A percentile compares a stretch with the other conserved stretches of the same genome.
phyloP scores from a whole-genome alignment of 2,329 filamentous ascomycete species.

The Penicillium sp. region DNA sequence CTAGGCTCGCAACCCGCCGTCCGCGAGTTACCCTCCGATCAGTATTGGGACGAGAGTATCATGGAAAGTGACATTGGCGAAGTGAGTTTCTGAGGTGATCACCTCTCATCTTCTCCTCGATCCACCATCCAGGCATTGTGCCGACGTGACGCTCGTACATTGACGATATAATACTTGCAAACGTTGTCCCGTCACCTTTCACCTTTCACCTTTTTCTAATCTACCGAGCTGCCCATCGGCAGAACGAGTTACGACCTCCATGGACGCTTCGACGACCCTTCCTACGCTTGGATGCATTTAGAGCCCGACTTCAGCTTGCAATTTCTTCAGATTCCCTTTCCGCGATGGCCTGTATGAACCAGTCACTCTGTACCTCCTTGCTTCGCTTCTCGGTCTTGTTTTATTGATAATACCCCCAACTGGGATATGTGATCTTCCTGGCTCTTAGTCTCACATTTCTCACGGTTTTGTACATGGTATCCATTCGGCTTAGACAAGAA shows the following conservation, averaged over 20 bases:
- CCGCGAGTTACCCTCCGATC: constrained; percentile 27
- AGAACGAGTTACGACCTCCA: constrained; percentile 19
- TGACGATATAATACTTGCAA: no score
- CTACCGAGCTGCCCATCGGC: constrained; percentile 3
- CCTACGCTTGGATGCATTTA: constrained; percentile 21
- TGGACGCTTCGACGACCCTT: constrained; percentile 18
- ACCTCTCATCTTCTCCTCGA: constrained; percentile 1
- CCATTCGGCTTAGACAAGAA: no score
- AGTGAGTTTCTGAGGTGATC: constrained; percentile 36
- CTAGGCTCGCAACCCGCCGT: constrained; percentile 31
- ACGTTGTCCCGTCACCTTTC: no score
- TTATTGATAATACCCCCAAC: constrained; percentile 32
- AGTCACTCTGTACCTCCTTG: constrained; percentile 7
- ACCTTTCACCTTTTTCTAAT: not conserved
- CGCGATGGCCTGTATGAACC: constrained; percentile 18
- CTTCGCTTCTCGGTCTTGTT: constrained; percentile 29
- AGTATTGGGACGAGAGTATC: constrained; percentile 40
- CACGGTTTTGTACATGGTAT: constrained; percentile 13
- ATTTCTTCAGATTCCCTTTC: constrained; percentile 9
- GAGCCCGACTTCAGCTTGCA: constrained; percentile 6
- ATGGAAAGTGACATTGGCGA: constrained; percentile 42
- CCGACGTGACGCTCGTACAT: no score
- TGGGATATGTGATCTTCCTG: constrained; percentile 5
- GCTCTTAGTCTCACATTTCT: constrained; percentile 2
- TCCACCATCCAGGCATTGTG: constrained; percentile 8